These are phyloP conservation scores for Penicillium nordicum DNA, from an alignment of 2,329 filamentous ascomycete species.

Conservation along the genomic window DNA sequence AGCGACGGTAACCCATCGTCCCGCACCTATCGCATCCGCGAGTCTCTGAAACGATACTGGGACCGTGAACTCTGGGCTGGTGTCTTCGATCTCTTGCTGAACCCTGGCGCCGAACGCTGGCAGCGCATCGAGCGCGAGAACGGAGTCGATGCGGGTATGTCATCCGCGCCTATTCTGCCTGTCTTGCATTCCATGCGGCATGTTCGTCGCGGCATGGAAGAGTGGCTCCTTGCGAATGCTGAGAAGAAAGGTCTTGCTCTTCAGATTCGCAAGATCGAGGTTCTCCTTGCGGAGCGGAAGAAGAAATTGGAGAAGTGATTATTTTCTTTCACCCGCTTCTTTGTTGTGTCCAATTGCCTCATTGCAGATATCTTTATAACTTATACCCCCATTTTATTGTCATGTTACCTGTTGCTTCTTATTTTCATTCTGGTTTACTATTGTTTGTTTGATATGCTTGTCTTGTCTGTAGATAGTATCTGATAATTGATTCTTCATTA, in stretches of 20 bases:
- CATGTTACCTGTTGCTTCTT: background rate
- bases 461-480: background rate
- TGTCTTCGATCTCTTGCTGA: conserved; percentile 80
- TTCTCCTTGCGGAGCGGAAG: conserved; percentile 58
- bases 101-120: conserved; percentile 62
- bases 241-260: conserved; percentile 68
- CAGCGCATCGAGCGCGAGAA: conserved; percentile 55
- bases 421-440: background rate
- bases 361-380: conserved; percentile 1
- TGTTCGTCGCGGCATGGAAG: conserved; percentile 76
- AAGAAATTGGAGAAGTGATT: conserved; percentile 33
- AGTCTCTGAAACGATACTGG: conserved; percentile 92
- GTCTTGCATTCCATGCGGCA: conserved; percentile 65
- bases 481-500: background rate
- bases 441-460: background rate
- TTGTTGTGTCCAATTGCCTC: background rate
- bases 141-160: background rate
- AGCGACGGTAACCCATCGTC: conserved; percentile 6
- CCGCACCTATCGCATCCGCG: conserved; percentile 72
- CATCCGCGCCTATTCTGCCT: conserved; percentile 58
- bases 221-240: conserved; percentile 73
- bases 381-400: conserved; percentile 7
- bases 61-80: conserved; percentile 85
- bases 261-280: conserved; percentile 63
- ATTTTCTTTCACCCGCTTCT: background rate